phyloP scores from a whole-genome alignment of 345 rosid genomes.

The Gossypium anomalum region DNA sequence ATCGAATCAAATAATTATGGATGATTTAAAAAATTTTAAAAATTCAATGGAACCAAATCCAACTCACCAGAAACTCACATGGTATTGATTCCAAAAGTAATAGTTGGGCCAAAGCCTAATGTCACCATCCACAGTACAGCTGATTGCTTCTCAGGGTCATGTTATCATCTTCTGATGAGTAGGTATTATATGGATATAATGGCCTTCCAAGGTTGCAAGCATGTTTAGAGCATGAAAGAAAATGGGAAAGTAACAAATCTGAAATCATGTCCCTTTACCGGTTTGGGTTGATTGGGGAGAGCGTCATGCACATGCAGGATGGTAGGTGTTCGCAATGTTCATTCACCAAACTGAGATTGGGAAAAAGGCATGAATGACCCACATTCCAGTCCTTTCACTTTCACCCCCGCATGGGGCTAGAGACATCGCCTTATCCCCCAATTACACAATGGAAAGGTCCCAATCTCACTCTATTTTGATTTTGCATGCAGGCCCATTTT shows the following conservation, averaged over 20 bases:
- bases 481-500: slow-evolving; percentile 5
- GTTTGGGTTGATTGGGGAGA: not conserved
- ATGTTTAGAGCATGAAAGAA: not conserved
- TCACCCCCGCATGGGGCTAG: slow-evolving; percentile 4
- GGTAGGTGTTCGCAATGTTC: not conserved
- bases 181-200: not conserved
- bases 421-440: not conserved
- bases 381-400: slow-evolving; percentile 8
- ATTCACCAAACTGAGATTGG: not conserved
- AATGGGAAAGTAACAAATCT: not conserved
- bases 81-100: not conserved
- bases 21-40: no score
- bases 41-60: no score
- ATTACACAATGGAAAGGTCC: slow-evolving; percentile 3
- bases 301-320: not conserved
- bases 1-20: no score
- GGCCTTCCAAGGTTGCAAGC: not conserved
- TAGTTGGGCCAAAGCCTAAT: not conserved
- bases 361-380: not conserved
- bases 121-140: not conserved
- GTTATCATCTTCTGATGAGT: not conserved
- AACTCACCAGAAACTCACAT: not conserved
- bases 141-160: not conserved
- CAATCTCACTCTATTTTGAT: not conserved
- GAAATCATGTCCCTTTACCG: not conserved